A percentile compares a stretch with the other conserved stretches of the same genome.
These are phyloP conservation scores for Neurospora cerealis DNA, from an alignment of 495 filamentous ascomycete species.

Conservation along the genomic window DNA sequence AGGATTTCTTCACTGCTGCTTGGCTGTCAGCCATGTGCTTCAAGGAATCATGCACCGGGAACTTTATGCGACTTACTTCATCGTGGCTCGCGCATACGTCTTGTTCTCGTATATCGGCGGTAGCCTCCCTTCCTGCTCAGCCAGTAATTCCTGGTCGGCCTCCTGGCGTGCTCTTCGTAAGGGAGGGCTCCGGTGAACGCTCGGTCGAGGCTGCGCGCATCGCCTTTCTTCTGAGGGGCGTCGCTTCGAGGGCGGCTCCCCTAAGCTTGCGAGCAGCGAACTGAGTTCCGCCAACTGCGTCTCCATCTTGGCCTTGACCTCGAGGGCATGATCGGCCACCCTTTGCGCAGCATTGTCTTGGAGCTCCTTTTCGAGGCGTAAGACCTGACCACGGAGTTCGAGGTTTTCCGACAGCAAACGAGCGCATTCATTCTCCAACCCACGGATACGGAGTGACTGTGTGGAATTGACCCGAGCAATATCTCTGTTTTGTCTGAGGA, in stretches of 20 bases:
- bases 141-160: constrained; percentile 43
- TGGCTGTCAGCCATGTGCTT: constrained; percentile 5
- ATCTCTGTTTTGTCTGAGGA: constrained; percentile 88
- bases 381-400: constrained; percentile 64
- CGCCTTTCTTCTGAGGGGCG: constrained; percentile 24
- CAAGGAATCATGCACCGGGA: background rate
- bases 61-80: constrained; percentile 48
- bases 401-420: constrained; percentile 82
- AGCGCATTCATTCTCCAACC: constrained; percentile 73
- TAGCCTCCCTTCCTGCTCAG: constrained; percentile 54
- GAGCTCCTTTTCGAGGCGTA: constrained; percentile 60
- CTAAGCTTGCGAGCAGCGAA: constrained; percentile 53
- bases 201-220: constrained; percentile 20
- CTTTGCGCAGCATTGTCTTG: constrained; percentile 37
- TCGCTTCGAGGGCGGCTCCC: constrained; percentile 35
- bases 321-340: constrained; percentile 52
- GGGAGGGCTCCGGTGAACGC: constrained; percentile 26
- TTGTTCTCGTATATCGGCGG: constrained; percentile 82
- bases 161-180: constrained; percentile 35
- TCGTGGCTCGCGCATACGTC: constrained; percentile 57
- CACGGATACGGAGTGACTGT: constrained; percentile 82
- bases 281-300: constrained; percentile 57
- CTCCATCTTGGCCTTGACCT: constrained; percentile 61
- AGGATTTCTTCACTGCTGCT: constrained; percentile 32
- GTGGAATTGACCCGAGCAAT: constrained; percentile 84